Evolutionary conservation across 2,329 filamentous ascomycete genomes (phyloP), one percentile per base, ranked within the genome.

Genomic region (Chalara sp.): DNA sequence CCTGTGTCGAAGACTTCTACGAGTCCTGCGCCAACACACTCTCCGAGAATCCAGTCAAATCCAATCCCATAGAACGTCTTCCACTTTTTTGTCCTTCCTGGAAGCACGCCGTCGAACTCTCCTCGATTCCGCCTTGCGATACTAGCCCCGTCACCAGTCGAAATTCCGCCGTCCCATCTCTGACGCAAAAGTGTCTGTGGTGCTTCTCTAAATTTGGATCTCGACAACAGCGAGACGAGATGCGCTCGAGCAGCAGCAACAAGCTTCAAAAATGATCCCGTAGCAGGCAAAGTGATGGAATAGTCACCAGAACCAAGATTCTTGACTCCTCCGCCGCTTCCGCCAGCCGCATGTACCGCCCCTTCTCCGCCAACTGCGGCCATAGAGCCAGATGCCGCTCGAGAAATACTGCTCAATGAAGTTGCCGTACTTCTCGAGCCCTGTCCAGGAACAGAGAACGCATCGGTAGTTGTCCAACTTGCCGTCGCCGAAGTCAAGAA

Each of bases 1-100:
- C 83, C 75, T 10, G 86, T 90, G 61, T 88, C 80, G 65, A 91
- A 91, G 11, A 87, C 69, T 67, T 91, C 86, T 4, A 89, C 76
- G 12, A 84, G 62, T 1, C 87, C 87, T 31, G 81, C 73, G 0
- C 86, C 87, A 29, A 87, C 73, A 42, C 84, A 86, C 65, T 89
- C 85, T 40, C 78, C 81, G 41, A 90, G 64, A 12, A 87, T 73
- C 83, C 84, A 90, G 52, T 84, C 77, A 66, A 89, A 90, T 42
- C 76, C 69, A 53, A 89, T 66, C 0, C 87, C 87, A 61, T 80
- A 79, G 56, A 88, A 87, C 32, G 79, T 75, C 63, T 76, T 83
- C 87, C 87, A 90, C 63, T 81, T 84, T 63, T 75, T 79, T 12
- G 83, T 86, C 60, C 78, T 71, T 0, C 81, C 81, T 0, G 80